Base-by-base conservation (phyloP, 176 grass and related monocot genomes). In the Triticum turgidum region DNA sequence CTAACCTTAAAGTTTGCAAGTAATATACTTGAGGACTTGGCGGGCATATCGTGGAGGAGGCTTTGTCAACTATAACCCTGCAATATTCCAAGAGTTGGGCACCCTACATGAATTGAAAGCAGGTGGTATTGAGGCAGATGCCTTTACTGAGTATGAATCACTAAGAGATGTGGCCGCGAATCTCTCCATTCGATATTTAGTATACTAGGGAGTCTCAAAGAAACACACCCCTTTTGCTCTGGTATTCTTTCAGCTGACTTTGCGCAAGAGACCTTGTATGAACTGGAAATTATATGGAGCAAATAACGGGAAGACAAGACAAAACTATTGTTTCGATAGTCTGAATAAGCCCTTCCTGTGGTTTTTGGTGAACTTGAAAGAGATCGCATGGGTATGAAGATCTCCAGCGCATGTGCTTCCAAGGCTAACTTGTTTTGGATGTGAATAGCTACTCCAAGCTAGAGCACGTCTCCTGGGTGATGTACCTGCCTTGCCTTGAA, bases 401-500 rank as follows among this genome's bases (percentile, higher is more conserved):
- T 8, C 17, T 68, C 64, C 17, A 0, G 25, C 9, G 4, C 12
- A 0, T 68, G 9, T 81, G 30, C 68, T 81, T 47, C 64, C 64
- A 35, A 21, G 5, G 42, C 80, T 82, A 27, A 82, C 64, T 30
- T 32, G 11, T 69, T 69, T 8, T 82, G 42, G 0, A 5, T 82
- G n/a, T 81, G 22, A 33, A 9, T 68, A 12, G 0, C 13, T 81
- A 63, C 62, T 5, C 9, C 9, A 51, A 81, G 27, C 17, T 68
- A n/a, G 15, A 68, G 10, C 5, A 81, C 27, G 22, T 81, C 41
- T 51, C 79, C 0, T 68, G 63, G 79, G 24, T 11, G 0, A 7
- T 49, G 25, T 81, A 81, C 17, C 7, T 81, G 22, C 79, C 63
- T 34, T 81, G 79, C 27, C 79, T 81, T 13, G 17, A 68, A n/a